Base-by-base conservation (phyloP, 495 filamentous ascomycete genomes). In the Penicillium flavigenum region DNA sequence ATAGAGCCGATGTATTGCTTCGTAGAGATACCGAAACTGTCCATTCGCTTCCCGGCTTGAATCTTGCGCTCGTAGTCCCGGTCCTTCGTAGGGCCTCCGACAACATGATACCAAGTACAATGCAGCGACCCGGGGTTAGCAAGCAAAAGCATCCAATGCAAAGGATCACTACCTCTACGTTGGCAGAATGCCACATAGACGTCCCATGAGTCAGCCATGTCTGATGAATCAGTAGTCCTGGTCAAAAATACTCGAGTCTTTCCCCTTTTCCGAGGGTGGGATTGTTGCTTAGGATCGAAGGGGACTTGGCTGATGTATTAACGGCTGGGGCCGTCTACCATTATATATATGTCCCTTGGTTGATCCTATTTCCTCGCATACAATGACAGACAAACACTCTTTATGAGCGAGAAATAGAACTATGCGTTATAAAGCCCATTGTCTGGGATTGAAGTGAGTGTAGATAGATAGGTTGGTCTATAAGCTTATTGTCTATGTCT, bases 31-130 rank as follows among this genome's bases (percentile, higher is more conserved):
- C 43, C 43, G 5, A 45, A 45, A 27, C 20, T 47, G 43, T 55
- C 42, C 29, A 55, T 43, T n/a, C 31, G 17, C 29, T 55, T 26
- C 5, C n/a, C 32, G 5, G 41, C 53, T 38, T 55, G 27, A 5
- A 55, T 26, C 32, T 38, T 43, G 17, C 31, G 29, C 36, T n/a
- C 19, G 12, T 55, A 55, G 17, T n/a, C 26, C 14, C 5, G 14
- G 7, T 27, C 6, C 16, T 31, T 11, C 8, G 42, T n/a, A 17
- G 43, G 53, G 9, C 43, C 43, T 46, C 53, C 43, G 4, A 43
- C 29, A 22, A 47, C 53, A 26, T 55, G 53, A 17, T 55, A 55
- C 53, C 53, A 55, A 26, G 53, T 55, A 27, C 53, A 46, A 1
- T 4, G 10, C 10, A 19, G 10, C 16, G 53, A 47, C 1, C 32